Evolutionary conservation across 2,329 filamentous ascomycete species (phyloP).

Genomic region (Sarocladium oryzae): DNA sequence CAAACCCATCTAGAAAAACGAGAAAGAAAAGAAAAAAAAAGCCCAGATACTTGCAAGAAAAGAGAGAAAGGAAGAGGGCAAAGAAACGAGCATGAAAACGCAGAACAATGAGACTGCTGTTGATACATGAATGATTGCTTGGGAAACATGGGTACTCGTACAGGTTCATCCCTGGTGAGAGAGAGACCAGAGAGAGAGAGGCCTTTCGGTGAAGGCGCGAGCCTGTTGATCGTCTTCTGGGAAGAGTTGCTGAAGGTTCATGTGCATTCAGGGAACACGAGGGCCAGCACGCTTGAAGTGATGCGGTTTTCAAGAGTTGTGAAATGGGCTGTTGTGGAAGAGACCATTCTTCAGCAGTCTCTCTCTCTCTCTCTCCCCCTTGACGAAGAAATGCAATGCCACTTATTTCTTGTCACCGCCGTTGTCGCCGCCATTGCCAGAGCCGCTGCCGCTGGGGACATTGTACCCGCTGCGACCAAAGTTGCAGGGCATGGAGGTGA

Average conservation of each 20-base stretch:
- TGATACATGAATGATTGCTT: conserved; percentile 3
- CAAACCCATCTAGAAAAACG: neutral
- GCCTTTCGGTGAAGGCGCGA: no score
- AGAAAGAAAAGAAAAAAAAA: neutral
- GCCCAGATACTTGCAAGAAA: neutral
- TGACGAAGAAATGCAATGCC: no score
- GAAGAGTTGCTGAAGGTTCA: no score
- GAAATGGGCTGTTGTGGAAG: neutral
- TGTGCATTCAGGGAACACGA: no score
- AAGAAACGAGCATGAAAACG: no score
- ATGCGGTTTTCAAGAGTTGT: neutral
- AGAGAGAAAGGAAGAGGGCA: neutral
- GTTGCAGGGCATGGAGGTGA: conserved; percentile 27
- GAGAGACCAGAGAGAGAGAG: neutral
- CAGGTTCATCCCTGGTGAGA: neutral
- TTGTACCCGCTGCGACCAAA: conserved; percentile 37
- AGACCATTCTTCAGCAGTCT: neutral
- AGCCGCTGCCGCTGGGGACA: conserved; percentile 28
- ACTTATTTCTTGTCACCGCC: conserved; percentile 10
- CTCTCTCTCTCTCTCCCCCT: no score
- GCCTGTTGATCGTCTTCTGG: no score
- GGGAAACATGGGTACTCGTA: conserved; percentile 5
- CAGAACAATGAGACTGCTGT: neutral
- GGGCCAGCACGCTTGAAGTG: no score
- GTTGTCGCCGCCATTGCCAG: conserved; percentile 33